phyloP scores from a whole-genome alignment of 1,139 yeast species.

The Lodderomyces oxycetoniae region DNA sequence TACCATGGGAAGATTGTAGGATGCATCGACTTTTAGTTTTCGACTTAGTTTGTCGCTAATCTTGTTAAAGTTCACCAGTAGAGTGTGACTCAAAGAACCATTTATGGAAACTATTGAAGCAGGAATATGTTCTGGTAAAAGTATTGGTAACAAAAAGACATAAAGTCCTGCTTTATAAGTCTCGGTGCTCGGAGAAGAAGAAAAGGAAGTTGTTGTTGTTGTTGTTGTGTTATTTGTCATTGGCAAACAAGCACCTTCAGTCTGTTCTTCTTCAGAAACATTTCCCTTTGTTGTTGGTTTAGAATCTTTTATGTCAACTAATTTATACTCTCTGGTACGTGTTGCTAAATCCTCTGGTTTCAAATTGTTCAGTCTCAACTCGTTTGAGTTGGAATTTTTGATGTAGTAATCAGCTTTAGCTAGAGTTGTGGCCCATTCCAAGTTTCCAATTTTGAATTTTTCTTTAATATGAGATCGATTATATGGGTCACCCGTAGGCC shows the following conservation, averaged over 20 bases:
- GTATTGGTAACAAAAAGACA: slow-evolving; percentile 67
- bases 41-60: slow-evolving; percentile 36
- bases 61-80: slow-evolving; percentile 29
- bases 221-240: not conserved
- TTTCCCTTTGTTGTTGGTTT: slow-evolving; percentile 15
- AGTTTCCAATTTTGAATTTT: slow-evolving; percentile 43
- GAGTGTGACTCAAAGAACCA: slow-evolving; percentile 40
- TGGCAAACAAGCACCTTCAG: not conserved
- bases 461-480: slow-evolving; percentile 40
- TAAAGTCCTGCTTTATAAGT: slow-evolving; percentile 69
- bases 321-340: slow-evolving; percentile 34
- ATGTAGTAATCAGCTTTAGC: slow-evolving; percentile 47
- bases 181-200: slow-evolving; percentile 6
- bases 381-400: slow-evolving; percentile 25
- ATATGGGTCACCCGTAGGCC: slow-evolving; percentile 57
- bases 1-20: slow-evolving; percentile 49
- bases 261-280: slow-evolving; percentile 4
- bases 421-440: slow-evolving; percentile 44
- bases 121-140: slow-evolving; percentile 68
- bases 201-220: slow-evolving; percentile 4
- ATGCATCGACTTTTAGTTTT: slow-evolving; percentile 25
- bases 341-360: slow-evolving; percentile 33
- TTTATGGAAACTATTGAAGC: slow-evolving; percentile 61
- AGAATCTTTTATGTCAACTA: slow-evolving; percentile 19
- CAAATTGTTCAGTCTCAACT: slow-evolving; percentile 26